Conservation (phyloP, 768 basidiomycete species). For the Pleurotus citrinopileatus region DNA sequence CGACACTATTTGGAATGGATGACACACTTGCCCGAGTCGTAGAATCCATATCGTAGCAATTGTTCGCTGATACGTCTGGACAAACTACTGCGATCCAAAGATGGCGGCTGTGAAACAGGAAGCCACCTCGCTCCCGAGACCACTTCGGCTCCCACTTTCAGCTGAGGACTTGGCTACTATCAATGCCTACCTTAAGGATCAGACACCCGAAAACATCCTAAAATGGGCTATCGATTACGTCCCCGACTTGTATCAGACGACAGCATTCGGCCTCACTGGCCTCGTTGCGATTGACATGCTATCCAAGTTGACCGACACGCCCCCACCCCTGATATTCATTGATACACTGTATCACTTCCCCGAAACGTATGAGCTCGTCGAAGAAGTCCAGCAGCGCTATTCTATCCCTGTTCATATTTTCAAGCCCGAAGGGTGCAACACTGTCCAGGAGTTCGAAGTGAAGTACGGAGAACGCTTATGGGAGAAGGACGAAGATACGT, state of each 20-base stretch:
- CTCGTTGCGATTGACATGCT: slow-evolving; percentile 95
- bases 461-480: slow-evolving; percentile 81
- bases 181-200: slow-evolving; percentile 69
- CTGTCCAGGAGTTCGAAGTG: slow-evolving; percentile 70
- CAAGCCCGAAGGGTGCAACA: slow-evolving; percentile 70
- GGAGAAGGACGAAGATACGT: slow-evolving; percentile 83
- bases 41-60: not conserved
- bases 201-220: slow-evolving; percentile 83
- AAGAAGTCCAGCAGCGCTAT: slow-evolving; percentile 77
- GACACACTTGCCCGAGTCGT: too few species aligned
- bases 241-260: slow-evolving; percentile 86
- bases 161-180: slow-evolving; percentile 57
- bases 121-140: slow-evolving; percentile 29
- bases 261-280: slow-evolving; percentile 95
- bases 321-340: slow-evolving; percentile 89
- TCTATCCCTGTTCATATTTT: slow-evolving; percentile 71
- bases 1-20: slow-evolving; percentile 3
- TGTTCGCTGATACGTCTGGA: not conserved
- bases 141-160: slow-evolving; percentile 56
- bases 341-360: slow-evolving; percentile 96
- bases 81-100: too few species aligned
- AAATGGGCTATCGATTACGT: slow-evolving; percentile 80
- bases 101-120: not conserved
- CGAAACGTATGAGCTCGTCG: slow-evolving; percentile 88
- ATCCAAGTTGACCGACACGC: slow-evolving; percentile 64